phyloP scores from a whole-genome alignment of 2,329 filamentous ascomycete species.

The Samsoniella hepiali region DNA sequence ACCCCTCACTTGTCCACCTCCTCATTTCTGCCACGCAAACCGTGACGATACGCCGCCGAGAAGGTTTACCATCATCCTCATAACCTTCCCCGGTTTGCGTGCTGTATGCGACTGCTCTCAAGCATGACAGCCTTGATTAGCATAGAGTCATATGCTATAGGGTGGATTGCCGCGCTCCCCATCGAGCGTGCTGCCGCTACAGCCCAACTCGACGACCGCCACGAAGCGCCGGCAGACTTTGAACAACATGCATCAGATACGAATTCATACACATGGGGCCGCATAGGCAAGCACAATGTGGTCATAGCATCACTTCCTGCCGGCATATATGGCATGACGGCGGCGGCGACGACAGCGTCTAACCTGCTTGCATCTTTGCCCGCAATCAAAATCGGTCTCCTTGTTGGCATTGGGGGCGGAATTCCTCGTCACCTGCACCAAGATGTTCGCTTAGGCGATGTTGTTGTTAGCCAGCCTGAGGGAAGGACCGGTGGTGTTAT shows the following conservation, averaged over 20 bases:
- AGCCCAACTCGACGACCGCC: slow-evolving; percentile 27
- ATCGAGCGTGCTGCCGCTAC: slow-evolving; percentile 27
- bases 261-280: slow-evolving; percentile 28
- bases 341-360: slow-evolving; percentile 21
- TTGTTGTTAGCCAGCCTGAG: slow-evolving; percentile 26
- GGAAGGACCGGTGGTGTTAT: slow-evolving; percentile 21
- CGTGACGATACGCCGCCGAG: no score
- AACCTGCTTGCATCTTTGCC: slow-evolving; percentile 21
- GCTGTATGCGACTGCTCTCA: no score
- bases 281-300: slow-evolving; percentile 24
- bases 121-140: no score
- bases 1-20: no score
- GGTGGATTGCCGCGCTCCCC: slow-evolving; percentile 25
- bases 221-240: slow-evolving; percentile 19
- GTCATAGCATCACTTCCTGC: slow-evolving; percentile 23
- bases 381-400: slow-evolving; percentile 19
- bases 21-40: no score
- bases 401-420: slow-evolving; percentile 22
- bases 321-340: slow-evolving; percentile 18
- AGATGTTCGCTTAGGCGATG: slow-evolving; percentile 29
- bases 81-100: no score
- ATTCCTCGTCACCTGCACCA: not conserved
- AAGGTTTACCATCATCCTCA: no score
- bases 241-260: slow-evolving; percentile 22
- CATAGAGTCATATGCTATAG: no score